Evolutionary conservation across 1,284 basidiomycete species (phyloP), one percentile per base, ranked within the genome.

Genomic region (Rhodotorula sp.): DNA sequence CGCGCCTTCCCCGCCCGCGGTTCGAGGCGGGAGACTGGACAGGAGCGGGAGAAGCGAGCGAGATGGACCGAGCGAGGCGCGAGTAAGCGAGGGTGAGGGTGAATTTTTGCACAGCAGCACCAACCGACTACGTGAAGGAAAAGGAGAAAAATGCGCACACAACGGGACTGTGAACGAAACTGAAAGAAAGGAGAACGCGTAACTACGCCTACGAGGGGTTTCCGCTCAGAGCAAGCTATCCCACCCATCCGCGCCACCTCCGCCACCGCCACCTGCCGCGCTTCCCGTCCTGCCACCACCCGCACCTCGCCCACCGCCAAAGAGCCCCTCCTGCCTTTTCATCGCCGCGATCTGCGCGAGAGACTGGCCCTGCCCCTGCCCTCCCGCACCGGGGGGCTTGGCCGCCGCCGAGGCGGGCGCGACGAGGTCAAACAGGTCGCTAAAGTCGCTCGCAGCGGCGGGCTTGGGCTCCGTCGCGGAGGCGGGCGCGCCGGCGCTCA

Each of bases 311-410:
- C 63, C 62, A 7, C 64, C 64, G 12, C 37, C 66, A 46, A 76
- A 76, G 48, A 76, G 48, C 36, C 44, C 27, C 22, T 76, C 71
- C 60, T 76, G 70, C 61, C 71, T 76, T 73, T 81, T 78, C 60
- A 80, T 74, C 71, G 78, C 78, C 65, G 81, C 81, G 67, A 82
- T 77, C 66, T 82, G 78, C 15, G 80, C 80, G 78, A 82, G 80
- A 60, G 78, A 78, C 78, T 79, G 78, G n/a, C n/a, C 67, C 13
- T 74, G 76, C 41, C 55, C 25, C 34, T 32, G 76, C 78, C 44
- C 75, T 0, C 63, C 72, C 2, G 25, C 51, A 29, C n/a, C 51
- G 6, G 55, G 66, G 10, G 66, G 48, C 19, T 17, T 64, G 8
- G 77, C 15, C 13, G 64, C 54, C 22, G 64, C 48, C 22, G 61